These are phyloP conservation scores for Gynostemma pentaphyllum DNA, from an alignment of 306 rosid genomes.

Conservation along the genomic window DNA sequence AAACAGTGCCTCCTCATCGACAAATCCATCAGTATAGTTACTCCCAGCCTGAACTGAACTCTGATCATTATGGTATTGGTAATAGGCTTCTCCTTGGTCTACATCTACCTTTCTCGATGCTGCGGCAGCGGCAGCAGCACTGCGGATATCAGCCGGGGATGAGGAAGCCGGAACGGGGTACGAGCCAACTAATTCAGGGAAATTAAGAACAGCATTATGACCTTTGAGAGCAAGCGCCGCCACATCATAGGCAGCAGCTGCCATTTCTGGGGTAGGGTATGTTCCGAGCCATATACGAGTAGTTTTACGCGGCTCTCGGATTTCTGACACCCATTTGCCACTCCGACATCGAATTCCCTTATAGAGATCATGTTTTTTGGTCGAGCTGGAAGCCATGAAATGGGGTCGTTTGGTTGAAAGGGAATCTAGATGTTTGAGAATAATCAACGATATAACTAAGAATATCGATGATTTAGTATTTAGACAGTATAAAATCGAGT, in stretches of 20 bases:
- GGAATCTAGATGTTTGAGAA: not conserved
- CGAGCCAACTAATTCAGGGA: constrained; percentile 21
- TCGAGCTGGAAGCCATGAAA: constrained; percentile 43
- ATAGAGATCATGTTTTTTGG: constrained; percentile 45
- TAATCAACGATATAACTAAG: not conserved
- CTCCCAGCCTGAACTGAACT: no score
- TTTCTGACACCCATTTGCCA: constrained; percentile 89
- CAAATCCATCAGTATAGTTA: constrained; percentile 10
- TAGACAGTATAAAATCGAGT: not conserved
- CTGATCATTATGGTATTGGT: not conserved
- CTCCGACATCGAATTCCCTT: constrained; percentile 65
- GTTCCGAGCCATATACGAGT: constrained; percentile 90
- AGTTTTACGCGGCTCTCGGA: constrained; percentile 76
- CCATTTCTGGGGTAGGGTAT: constrained; percentile 67
- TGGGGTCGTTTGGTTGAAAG: no score
- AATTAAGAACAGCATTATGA: constrained; percentile 41
- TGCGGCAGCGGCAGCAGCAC: constrained; percentile 55
- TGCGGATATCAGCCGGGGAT: constrained; percentile 50
- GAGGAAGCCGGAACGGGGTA: constrained; percentile 51
- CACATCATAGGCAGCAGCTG: constrained; percentile 80
- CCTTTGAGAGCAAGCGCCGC: constrained; percentile 76
- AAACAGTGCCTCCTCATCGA: constrained; percentile 79
- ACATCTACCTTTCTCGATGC: constrained; percentile 7
- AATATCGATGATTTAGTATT: not conserved
- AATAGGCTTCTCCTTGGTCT: not conserved